Evolutionary conservation across 2,329 filamentous ascomycete genomes (phyloP), one percentile per base, ranked within the genome.

Genomic region (Nemania sp.): DNA sequence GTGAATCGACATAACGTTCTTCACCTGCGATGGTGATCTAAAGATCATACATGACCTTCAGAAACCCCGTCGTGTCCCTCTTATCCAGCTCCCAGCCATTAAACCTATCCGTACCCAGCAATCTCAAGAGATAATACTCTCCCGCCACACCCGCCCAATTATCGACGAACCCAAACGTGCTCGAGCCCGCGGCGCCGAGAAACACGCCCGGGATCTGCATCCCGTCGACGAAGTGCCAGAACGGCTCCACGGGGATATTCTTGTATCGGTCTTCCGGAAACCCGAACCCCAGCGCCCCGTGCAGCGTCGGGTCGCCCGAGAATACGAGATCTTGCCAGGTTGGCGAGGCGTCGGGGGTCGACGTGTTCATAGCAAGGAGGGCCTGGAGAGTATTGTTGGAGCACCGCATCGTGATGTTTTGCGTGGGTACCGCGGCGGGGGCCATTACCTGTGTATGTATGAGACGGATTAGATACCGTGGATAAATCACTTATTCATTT

Each of bases 161-260:
- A 17, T 55, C 46, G 4, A 48, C 50, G 19, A 52, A 60, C 5
- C 54, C 57, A n/a, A 44, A 60, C 11, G 51, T 58, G 8, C 48
- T 48, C 20, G 47, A 49, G 14, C 20, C 51, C 12, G 9, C 42
- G 3, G 54, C 57, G 3, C 57, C 57, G 5, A 60, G 31, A 24
- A 37, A 60, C 5, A 60, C 42, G 11, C 57, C 57, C 28, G 57
- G 57, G 11, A 59, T 36, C 54, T 57, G 51, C 50, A 43, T 36
- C 23, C 30, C 54, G 15, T 54, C 51, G 57, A 56, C 15, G 33
- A 60, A 60, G 42, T 60, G 54, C 57, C 57, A 60, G 37, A 57
- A 53, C 9, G 57, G 50, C 44, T 26, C 37, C 17, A 60, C 19
- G 1, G 54, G 54, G 7, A 60, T 50, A 26, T 47, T 54, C 6